Percentiles rank a stretch among this genome's conserved stretches.
Conservation (phyloP, 331 rosid species). For the Acacia pycnantha region DNA sequence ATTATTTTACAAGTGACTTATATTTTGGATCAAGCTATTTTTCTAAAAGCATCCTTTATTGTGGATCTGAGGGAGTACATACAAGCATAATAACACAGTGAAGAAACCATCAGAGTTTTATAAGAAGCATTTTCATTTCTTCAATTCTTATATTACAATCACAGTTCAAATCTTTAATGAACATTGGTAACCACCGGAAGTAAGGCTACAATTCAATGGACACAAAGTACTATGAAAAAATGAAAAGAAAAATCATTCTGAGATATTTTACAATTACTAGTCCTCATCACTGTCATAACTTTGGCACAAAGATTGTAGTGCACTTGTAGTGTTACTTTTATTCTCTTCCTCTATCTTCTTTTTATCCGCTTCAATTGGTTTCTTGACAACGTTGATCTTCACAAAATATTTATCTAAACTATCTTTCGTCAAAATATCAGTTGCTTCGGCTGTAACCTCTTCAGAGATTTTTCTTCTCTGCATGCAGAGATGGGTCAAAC, state of each 20-base stretch:
- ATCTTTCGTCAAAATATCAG: constrained; percentile 43
- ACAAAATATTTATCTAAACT: constrained; percentile 45
- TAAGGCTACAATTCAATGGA: not conserved
- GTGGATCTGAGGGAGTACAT: too few relatives aligned
- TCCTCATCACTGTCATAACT: constrained; percentile 33
- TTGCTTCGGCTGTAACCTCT: constrained; percentile 44
- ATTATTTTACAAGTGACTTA: too few relatives aligned
- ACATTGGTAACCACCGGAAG: not conserved
- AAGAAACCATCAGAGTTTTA: too few relatives aligned
- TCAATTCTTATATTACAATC: not conserved
- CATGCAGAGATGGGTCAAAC: constrained; percentile 23
- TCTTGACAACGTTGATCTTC: constrained; percentile 48
- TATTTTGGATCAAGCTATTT: too few relatives aligned
- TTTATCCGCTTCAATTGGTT: constrained; percentile 40
- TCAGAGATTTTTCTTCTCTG: constrained; percentile 52
- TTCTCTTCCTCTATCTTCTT: constrained; percentile 30
- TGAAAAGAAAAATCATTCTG: not conserved
- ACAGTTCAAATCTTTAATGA: not conserved
- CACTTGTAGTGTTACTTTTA: constrained; percentile 23
- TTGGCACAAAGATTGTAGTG: constrained; percentile 55
- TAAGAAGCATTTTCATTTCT: too few relatives aligned
- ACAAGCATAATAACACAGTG: not conserved
- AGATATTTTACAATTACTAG: constrained; percentile 22
- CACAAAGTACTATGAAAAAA: not conserved
- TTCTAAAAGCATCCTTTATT: too few relatives aligned